These are phyloP conservation scores for Thinopyrum elongatum DNA, from an alignment of 176 grass and related monocot genomes.

Conservation along the genomic window DNA sequence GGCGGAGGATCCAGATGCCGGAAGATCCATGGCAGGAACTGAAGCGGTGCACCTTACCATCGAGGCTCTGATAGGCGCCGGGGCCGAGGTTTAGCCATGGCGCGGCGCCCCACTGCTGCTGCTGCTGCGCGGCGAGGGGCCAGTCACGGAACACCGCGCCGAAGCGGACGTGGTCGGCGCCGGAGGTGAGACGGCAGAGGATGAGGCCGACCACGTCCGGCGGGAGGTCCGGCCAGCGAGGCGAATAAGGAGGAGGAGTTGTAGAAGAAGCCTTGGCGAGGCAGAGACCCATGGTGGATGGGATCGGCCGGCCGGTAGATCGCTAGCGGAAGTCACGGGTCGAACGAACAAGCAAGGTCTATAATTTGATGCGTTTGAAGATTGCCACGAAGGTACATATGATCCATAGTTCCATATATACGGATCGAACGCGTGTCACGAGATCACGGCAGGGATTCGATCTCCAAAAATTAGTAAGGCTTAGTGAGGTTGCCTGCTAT, in stretches of 20 bases:
- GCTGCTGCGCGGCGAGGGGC: not conserved
- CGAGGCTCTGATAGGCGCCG: not conserved
- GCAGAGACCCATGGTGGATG: not conserved
- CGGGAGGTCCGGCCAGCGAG: constrained; percentile 1
- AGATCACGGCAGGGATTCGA: too few species aligned
- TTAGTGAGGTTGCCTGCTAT: too few species aligned
- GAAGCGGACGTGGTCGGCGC: not conserved
- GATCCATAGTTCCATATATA: too few species aligned
- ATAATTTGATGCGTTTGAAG: too few species aligned
- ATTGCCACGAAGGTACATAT: too few species aligned
- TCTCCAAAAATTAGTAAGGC: too few species aligned
- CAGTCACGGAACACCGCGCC: not conserved
- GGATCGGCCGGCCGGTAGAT: not conserved
- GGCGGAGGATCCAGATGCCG: not conserved
- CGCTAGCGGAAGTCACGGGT: not conserved
- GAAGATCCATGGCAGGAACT: not conserved
- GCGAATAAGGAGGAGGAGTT: not conserved
- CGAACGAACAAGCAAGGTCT: too few species aligned
- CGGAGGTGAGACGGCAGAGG: not conserved
- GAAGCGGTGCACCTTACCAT: not conserved
- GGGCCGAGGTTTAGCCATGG: not conserved
- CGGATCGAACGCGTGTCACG: too few species aligned
- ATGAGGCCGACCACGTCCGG: not conserved
- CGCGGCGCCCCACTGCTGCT: not conserved
- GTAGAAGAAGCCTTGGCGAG: too few species aligned